phyloP scores from a whole-genome alignment of 305 asterid species.

The Plantago lanceolata region DNA sequence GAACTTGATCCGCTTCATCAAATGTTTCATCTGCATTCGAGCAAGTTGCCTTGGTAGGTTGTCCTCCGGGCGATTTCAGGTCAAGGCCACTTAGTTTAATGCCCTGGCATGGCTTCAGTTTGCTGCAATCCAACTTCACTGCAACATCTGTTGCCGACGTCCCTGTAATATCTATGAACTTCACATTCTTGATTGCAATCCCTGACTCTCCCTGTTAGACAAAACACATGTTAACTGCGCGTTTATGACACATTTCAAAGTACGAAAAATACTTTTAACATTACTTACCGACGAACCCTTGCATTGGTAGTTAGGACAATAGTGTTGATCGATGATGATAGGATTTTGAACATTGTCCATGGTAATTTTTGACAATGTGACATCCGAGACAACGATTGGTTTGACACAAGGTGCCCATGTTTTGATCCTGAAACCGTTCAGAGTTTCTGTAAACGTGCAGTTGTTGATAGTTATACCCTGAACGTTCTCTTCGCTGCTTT shows the following conservation, averaged over 20 bases:
- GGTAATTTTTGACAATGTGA: constrained; percentile 12
- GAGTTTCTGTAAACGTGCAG: constrained; percentile 25
- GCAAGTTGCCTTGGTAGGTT: constrained; percentile 15
- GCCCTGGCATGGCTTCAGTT: constrained; percentile 14
- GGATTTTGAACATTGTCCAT: no score
- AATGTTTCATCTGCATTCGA: constrained; percentile 1
- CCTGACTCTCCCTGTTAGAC: constrained; percentile 14
- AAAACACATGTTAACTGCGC: no score
- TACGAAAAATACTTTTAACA: no score
- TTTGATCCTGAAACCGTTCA: constrained; percentile 34
- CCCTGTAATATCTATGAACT: constrained; percentile 18
- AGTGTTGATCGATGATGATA: constrained; percentile 28
- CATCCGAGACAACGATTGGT: neutral
- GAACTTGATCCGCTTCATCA: constrained; percentile 2
- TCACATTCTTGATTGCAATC: constrained; percentile 20
- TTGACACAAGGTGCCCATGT: constrained; percentile 19
- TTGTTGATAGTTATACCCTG: no score
- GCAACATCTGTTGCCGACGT: constrained; percentile 13
- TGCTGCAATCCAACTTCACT: constrained; percentile 21
- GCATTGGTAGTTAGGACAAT: constrained; percentile 23
- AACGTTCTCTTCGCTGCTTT: no score
- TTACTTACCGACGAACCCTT: constrained; percentile 1
- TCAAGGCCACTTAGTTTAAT: constrained; percentile 15
- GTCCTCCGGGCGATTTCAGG: constrained; percentile 1
- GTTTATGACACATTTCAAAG: no score